Evolutionary conservation across 176 grass and related monocot species (phyloP).

Genomic region (Oryza meridionalis): DNA sequence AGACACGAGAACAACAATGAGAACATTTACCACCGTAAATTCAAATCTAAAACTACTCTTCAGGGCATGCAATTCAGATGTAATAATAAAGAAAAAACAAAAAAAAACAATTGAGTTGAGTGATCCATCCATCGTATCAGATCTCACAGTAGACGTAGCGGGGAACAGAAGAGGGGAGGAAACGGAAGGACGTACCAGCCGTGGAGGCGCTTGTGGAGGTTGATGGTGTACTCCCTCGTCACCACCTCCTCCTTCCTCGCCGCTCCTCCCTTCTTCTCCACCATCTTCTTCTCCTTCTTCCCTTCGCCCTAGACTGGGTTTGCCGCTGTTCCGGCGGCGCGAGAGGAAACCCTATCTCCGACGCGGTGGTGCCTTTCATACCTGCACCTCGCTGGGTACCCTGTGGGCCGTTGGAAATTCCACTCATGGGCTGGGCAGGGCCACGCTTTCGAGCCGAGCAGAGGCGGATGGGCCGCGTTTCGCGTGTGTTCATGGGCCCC

Average conservation of each 20-base stretch:
- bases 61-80: neutral
- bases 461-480: neutral
- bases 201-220: slow-evolving; percentile 93
- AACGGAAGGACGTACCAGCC: slow-evolving; percentile 54
- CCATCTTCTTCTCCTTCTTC: slow-evolving; percentile 53
- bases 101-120: neutral
- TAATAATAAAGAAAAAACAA: neutral
- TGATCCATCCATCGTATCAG: neutral
- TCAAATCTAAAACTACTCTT: neutral
- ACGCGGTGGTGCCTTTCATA: slow-evolving; percentile 28
- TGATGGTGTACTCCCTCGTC: slow-evolving; percentile 82
- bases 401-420: too few species aligned
- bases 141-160: neutral
- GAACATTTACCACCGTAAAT: neutral
- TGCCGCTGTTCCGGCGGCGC: slow-evolving; percentile 41
- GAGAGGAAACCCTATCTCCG: slow-evolving; percentile 41
- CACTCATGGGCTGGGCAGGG: too few species aligned
- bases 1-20: neutral
- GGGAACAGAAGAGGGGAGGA: neutral
- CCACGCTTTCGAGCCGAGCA: too few species aligned
- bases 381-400: neutral
- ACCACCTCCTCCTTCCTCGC: slow-evolving; percentile 83
- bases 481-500: too few species aligned
- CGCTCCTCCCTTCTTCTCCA: slow-evolving; percentile 60
- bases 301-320: neutral